Evolutionary conservation across 331 rosid genomes (phyloP).

Genomic region (Pyrus hybrid): DNA sequence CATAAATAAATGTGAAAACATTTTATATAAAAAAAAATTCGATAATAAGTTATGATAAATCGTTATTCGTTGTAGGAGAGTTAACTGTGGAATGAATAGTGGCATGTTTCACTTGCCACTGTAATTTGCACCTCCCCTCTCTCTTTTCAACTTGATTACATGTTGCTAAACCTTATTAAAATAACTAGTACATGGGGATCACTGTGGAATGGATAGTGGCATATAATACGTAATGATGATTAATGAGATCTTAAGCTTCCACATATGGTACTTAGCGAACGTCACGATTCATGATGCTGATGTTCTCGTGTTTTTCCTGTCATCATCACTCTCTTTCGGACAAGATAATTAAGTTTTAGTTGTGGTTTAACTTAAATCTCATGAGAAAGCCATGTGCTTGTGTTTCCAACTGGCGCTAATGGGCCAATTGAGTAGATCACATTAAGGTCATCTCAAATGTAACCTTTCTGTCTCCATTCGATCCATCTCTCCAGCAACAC

Average conservation of each 20-base stretch:
- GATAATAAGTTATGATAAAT: too few relatives aligned
- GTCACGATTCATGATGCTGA: conserved; percentile 34
- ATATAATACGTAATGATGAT: conserved; percentile 25
- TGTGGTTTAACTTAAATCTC: conserved; percentile 41
- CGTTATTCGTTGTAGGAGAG: too few relatives aligned
- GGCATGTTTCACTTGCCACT: background rate
- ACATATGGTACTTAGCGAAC: conserved; percentile 31
- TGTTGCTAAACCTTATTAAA: conserved; percentile 12
- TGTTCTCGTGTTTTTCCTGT: conserved; percentile 37
- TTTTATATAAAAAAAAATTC: too few relatives aligned
- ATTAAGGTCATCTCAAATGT: conserved; percentile 46
- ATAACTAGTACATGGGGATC: conserved; percentile 6
- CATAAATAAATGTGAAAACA: too few relatives aligned
- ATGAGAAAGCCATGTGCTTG: conserved; percentile 73
- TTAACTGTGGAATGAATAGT: too few relatives aligned
- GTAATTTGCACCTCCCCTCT: background rate
- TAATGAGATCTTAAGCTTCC: conserved; percentile 61
- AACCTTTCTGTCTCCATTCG: conserved; percentile 36
- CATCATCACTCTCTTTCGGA: conserved; percentile 51
- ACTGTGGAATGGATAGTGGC: conserved; percentile 6
- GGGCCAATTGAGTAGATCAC: conserved; percentile 50
- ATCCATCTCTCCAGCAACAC: conserved; percentile 35
- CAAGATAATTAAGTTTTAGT: conserved; percentile 44
- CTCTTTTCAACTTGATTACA: conserved; percentile 3
- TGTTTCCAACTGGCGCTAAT: conserved; percentile 54